Evolutionary conservation across 805 yeast genomes (phyloP).

Genomic region (Hanseniaspora opuntiae): DNA sequence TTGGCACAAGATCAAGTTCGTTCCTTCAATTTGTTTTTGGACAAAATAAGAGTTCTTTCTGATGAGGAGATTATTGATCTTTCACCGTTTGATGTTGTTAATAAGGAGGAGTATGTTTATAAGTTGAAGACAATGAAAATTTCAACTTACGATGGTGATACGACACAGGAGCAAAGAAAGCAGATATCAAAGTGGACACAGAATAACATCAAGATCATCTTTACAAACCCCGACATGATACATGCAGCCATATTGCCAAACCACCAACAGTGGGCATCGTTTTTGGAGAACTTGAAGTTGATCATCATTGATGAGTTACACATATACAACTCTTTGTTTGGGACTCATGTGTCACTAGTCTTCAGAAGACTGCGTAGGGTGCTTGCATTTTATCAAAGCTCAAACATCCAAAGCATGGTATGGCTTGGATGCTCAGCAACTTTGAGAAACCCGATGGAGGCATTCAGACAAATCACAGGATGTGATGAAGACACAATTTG

Average conservation of each 20-base stretch:
- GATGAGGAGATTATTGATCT: constrained; percentile 13
- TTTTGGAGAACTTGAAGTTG: constrained; percentile 48
- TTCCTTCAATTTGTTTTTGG: constrained; percentile 49
- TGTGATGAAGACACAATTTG: constrained; percentile 25
- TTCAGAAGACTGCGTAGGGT: constrained; percentile 68
- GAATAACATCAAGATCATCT: constrained; percentile 52
- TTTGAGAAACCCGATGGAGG: constrained; percentile 53
- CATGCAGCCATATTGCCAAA: constrained; percentile 76
- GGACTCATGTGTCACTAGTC: constrained; percentile 78
- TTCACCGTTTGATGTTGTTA: background rate
- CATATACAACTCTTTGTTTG: constrained; percentile 79
- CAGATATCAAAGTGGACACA: constrained; percentile 34
- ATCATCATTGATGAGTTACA: constrained; percentile 81
- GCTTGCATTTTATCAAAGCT: constrained; percentile 34
- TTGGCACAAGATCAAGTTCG: constrained; percentile 92
- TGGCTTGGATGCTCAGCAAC: constrained; percentile 94
- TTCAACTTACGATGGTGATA: constrained; percentile 91
- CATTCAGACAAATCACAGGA: constrained; percentile 66
- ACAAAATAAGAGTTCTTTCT: constrained; percentile 20
- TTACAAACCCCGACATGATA: constrained; percentile 90
- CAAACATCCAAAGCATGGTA: constrained; percentile 11
- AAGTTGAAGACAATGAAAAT: constrained; percentile 33
- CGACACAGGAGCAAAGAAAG: constrained; percentile 43
- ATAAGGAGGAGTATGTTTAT: background rate
- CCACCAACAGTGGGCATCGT: constrained; percentile 58